Conservation (phyloP, 352 stramenopile genomes). For the Phytophthora brassicae region DNA sequence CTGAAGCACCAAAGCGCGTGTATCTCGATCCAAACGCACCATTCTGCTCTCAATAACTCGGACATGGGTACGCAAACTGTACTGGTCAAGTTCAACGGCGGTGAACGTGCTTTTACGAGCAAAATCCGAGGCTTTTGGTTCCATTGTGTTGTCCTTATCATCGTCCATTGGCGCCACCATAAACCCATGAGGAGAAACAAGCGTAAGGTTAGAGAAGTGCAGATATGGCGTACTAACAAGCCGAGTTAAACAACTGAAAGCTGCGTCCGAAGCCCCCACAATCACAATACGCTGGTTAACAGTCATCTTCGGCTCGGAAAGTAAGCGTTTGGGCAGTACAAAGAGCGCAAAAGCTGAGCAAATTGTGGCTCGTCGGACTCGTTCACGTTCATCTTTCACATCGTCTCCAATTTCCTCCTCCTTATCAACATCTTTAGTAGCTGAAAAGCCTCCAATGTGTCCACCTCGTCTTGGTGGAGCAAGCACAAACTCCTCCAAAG, state of each 20-base stretch:
- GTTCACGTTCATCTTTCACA: conserved; percentile 50
- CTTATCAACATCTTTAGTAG: background rate
- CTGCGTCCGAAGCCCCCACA: conserved; percentile 81
- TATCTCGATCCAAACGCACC: conserved; percentile 70
- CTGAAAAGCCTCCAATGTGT: background rate
- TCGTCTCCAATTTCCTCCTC: conserved; percentile 45
- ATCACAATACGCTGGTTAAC: conserved; percentile 87
- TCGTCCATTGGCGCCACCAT: conserved; percentile 37
- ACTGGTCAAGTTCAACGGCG: conserved; percentile 47
- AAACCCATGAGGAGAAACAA: conserved; percentile 80
- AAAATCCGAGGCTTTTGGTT: conserved; percentile 38
- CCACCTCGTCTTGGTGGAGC: conserved; percentile 47
- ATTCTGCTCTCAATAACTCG: conserved; percentile 61
- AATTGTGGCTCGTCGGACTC: conserved; percentile 17
- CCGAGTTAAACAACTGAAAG: conserved; percentile 72
- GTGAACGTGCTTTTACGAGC: conserved; percentile 49
- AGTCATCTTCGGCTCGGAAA: conserved; percentile 85
- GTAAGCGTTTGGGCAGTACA: conserved; percentile 76
- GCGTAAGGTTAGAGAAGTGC: conserved; percentile 83
- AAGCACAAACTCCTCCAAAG: conserved; percentile 66
- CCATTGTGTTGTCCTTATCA: background rate
- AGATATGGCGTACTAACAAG: conserved; percentile 84
- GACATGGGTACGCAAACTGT: conserved; percentile 65
- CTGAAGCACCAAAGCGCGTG: conserved; percentile 70
- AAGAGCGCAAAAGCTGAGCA: conserved; percentile 74